Evolutionary conservation across 2,329 filamentous ascomycete genomes (phyloP), one percentile per base, ranked within the genome.

Genomic region (Neonectria hederae): DNA sequence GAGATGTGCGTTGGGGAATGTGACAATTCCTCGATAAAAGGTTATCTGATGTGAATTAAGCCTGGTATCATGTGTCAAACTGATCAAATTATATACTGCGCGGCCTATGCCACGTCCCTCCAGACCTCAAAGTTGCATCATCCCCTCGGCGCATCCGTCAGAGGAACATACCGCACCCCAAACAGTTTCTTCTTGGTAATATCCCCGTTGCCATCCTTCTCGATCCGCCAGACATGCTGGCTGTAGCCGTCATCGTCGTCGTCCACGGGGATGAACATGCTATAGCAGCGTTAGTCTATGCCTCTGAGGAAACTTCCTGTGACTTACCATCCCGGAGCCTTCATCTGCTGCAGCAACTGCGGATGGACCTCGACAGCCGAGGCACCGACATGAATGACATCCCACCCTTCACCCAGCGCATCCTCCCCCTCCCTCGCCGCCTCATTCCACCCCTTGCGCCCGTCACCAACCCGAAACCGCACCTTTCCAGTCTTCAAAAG

Each of bases 341-440:
- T 89, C 69, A 99, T 81, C 81, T 98, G 96, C 30, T 89, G 86
- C 49, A 97, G 80, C 69, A 98, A 79, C 63, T 87, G 86, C 19
- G 86, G 76, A 76, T 97, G 94, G 59, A 97, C 80, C 74, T 89
- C 86, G 24, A 81, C 86, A 0, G 95, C 95, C 8, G 93, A 92
- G 0, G 96, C 96, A 0, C 96, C 96, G 3, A 98, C 96, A 76
- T 98, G 96, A 64, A 99, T 98, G 2, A 92, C 94, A 83, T 98
- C 93, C 84, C 95, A 99, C 0, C 89, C 85, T 30, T 78, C 80
- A 65, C 80, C 83, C 13, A 82, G 80, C 59, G 83, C 83, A 6
- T 83, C 83, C 48, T 79, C 78, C 2, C 81, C 87, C 72, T 73
- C 80, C 61, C 79, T 73, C 1, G 75, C 66, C 11, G 74, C 70